These are phyloP conservation scores for Penicillium sp. DNA, from an alignment of 2,329 filamentous ascomycete genomes.

Conservation along the genomic window DNA sequence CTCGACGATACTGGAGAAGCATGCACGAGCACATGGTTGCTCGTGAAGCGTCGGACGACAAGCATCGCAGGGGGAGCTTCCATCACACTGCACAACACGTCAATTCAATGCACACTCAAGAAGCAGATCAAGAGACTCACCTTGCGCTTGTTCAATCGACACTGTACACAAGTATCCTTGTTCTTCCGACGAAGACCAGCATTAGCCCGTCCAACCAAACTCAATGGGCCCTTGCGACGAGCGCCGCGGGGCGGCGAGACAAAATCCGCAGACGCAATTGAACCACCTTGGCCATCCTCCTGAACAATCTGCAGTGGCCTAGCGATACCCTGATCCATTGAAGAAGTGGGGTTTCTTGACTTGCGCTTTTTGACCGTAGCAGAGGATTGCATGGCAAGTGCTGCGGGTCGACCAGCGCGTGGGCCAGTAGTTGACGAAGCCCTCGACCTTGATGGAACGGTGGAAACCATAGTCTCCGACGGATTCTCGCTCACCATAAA, in stretches of 20 bases:
- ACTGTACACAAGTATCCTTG: slow-evolving; percentile 45
- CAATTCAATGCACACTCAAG: slow-evolving; percentile 4
- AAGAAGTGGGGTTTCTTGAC: slow-evolving; percentile 27
- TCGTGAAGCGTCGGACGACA: slow-evolving; percentile 43
- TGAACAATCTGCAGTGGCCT: slow-evolving; percentile 44
- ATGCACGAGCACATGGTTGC: slow-evolving; percentile 44
- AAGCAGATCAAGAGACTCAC: slow-evolving; percentile 23
- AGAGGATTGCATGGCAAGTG: slow-evolving; percentile 33
- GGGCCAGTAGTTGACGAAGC: slow-evolving; percentile 25
- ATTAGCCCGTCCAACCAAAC: slow-evolving; percentile 39
- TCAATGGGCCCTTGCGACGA: slow-evolving; percentile 42
- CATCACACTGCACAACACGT: slow-evolving; percentile 37
- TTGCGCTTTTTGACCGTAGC: slow-evolving; percentile 38
- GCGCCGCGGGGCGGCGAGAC: slow-evolving; percentile 43
- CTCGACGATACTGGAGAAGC: slow-evolving; percentile 45
- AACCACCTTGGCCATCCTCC: slow-evolving; percentile 43
- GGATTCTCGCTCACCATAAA: slow-evolving; percentile 38
- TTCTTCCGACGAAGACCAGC: slow-evolving; percentile 44
- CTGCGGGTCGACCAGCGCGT: slow-evolving; percentile 27
- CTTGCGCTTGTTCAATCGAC: slow-evolving; percentile 45
- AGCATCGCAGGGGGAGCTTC: slow-evolving; percentile 42
- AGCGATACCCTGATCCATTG: slow-evolving; percentile 29
- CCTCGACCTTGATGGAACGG: slow-evolving; percentile 25
- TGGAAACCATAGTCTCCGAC: slow-evolving; percentile 27
- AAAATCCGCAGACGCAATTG: slow-evolving; percentile 42